Percentiles rank a stretch among this genome's conserved stretches.
Evolutionary conservation across 2,329 filamentous ascomycete genomes (phyloP).

Genomic region (Leptoxyphium fumago): DNA sequence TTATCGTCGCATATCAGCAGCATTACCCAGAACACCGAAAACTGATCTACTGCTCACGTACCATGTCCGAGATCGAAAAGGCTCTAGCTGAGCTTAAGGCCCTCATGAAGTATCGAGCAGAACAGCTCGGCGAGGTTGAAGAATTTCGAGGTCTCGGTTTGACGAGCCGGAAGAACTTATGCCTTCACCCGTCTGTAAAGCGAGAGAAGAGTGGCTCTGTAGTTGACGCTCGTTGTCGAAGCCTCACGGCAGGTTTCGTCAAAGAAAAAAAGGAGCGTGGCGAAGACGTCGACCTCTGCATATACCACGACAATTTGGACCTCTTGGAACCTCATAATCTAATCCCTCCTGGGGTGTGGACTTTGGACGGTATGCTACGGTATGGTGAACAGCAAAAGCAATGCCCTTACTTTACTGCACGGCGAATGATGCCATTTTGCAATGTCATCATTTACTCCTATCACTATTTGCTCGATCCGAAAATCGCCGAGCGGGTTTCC

Average conservation of each 20-base stretch:
- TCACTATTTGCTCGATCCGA: slow-evolving; percentile 92
- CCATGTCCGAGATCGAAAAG: slow-evolving; percentile 99
- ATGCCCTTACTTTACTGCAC: slow-evolving; percentile 90
- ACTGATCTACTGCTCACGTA: slow-evolving; percentile 96
- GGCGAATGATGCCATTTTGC: slow-evolving; percentile 98
- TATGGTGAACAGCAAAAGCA: slow-evolving; percentile 95
- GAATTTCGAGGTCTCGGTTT: slow-evolving; percentile 86
- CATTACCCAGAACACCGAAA: slow-evolving; percentile 87
- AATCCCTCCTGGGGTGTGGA: slow-evolving; percentile 90
- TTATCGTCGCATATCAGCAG: slow-evolving; percentile 94
- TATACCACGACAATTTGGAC: slow-evolving; percentile 98
- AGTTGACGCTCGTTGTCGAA: slow-evolving; percentile 91
- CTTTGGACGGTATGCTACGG: slow-evolving; percentile 70
- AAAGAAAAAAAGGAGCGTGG: slow-evolving; percentile 95
- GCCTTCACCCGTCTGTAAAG: slow-evolving; percentile 89
- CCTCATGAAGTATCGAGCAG: slow-evolving; percentile 84
- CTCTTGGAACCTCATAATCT: slow-evolving; percentile 88
- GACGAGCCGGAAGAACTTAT: slow-evolving; percentile 94
- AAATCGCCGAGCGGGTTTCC: slow-evolving; percentile 90
- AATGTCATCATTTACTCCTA: slow-evolving; percentile 99
- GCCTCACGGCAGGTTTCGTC: slow-evolving; percentile 89
- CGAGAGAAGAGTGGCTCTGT: slow-evolving; percentile 88
- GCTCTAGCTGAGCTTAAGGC: slow-evolving; percentile 80
- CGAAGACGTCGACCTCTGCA: slow-evolving; percentile 84
- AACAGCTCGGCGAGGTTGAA: slow-evolving; percentile 79